phyloP scores from a whole-genome alignment of 2,329 filamentous ascomycete genomes.

The Apiospora malaysiana region DNA sequence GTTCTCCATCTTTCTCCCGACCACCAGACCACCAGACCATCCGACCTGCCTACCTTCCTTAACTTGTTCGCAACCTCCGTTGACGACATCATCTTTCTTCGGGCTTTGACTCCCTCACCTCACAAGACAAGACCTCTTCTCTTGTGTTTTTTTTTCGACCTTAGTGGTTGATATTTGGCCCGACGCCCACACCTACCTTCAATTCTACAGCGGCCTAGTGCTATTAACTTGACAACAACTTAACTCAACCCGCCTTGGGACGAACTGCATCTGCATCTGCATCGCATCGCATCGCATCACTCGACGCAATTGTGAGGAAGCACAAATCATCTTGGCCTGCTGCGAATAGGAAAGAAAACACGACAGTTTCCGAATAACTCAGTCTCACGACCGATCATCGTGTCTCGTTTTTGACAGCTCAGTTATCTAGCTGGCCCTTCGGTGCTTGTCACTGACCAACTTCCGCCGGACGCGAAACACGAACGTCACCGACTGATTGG shows the following conservation, averaged over 20 bases:
- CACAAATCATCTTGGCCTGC: background rate
- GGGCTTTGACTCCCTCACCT: background rate
- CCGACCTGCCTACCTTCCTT: constrained; percentile 13
- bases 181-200: background rate
- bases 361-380: background rate
- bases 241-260: constrained; percentile 1
- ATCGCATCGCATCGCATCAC: background rate
- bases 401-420: background rate
- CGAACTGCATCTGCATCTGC: background rate
- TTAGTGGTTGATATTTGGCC: constrained; percentile 1
- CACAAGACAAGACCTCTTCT: background rate
- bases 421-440: background rate
- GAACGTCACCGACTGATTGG: constrained; percentile 18
- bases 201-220: background rate
- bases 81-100: constrained; percentile 6
- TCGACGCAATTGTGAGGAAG: constrained; percentile 4
- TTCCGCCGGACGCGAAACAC: constrained; percentile 18
- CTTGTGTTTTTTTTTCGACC: background rate
- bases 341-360: background rate
- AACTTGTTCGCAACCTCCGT: background rate
- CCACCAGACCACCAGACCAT: background rate
- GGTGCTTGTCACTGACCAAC: constrained; percentile 7
- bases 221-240: background rate
- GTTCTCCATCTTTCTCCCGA: background rate
- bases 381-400: background rate